Evolutionary conservation across 306 rosid genomes (phyloP), one percentile per base, ranked within the genome.

Genomic region (Crotalaria pallida): DNA sequence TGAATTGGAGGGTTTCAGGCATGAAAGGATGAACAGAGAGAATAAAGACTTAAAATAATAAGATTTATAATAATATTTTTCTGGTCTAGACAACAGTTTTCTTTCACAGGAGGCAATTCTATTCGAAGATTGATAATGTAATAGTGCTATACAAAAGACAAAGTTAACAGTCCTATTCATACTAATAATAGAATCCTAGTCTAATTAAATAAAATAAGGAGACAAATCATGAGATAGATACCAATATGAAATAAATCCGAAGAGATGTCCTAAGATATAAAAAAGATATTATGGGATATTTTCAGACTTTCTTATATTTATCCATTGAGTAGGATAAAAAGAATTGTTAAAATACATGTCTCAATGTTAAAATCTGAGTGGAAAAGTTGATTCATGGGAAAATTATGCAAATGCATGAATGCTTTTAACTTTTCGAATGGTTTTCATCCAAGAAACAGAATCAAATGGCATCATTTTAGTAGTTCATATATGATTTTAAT

Each of bases 361-460:
- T 29, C 3, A 0, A 52, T 41, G 66, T 31, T 76, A 17, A 58
- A 50, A 26, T 12, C 62, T 58, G 47, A 51, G 11, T 26, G 59
- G 24, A 59, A 36, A 43, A 18, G 15, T 55, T 61, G 7, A 41
- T 10, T 24, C 8, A n/a, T 27, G 45, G 63, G 31, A 40, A 19
- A 55, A 55, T 45, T 27, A 2, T 44, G 51, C 24, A 60, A 60
- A 44, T 73, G 38, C 44, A 59, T 73, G 38, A 53, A 59, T 55
- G 21, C 80, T 41, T 33, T 67, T 45, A 38, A 63, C 47, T 69
- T 62, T 8, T 63, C 16, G 19, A 58, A 41, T 49, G 51, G 27
- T 1, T 71, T 56, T 64, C 22, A 23, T 17, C 27, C 12, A 5
- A 52, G 40, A 52, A 69, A 48, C 13, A 40, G 3, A 2, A 6